Conservation (phyloP, 1,284 basidiomycete genomes). For the Salmacisia buchloeana region DNA sequence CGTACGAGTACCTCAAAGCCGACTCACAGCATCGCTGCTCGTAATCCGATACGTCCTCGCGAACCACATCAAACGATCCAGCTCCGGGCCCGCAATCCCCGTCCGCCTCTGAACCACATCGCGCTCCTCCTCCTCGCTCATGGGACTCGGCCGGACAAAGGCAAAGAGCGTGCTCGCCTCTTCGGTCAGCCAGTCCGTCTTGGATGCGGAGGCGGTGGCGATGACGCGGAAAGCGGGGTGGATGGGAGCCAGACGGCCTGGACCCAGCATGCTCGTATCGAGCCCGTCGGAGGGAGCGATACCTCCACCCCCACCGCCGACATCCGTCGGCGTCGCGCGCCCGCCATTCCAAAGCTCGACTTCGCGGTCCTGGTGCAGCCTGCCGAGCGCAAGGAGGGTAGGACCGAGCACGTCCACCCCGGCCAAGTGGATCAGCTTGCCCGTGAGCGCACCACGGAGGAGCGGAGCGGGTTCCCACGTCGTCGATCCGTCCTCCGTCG, state of each 20-base stretch:
- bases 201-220: constrained; percentile 42
- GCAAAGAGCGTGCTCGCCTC: constrained; percentile 47
- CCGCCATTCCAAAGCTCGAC: constrained; percentile 46
- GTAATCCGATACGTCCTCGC: constrained; percentile 42
- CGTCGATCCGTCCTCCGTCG: constrained; percentile 41
- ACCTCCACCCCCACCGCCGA: not conserved
- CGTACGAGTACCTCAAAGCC: not conserved
- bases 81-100: constrained; percentile 11
- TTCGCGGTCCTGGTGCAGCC: constrained; percentile 46
- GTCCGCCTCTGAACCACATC: constrained; percentile 30
- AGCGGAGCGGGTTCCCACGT: constrained; percentile 48
- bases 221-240: constrained; percentile 47
- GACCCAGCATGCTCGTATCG: constrained; percentile 14
- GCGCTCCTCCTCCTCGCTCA: constrained; percentile 49
- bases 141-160: constrained; percentile 46
- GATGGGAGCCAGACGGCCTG: constrained; percentile 18
- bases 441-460: constrained; percentile 44
- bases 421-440: constrained; percentile 50
- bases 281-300: not conserved
- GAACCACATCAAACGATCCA: constrained; percentile 42
- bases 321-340: constrained; percentile 19
- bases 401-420: constrained; percentile 51
- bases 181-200: constrained; percentile 50
- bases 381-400: constrained; percentile 42
- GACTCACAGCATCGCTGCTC: constrained; percentile 27